These are phyloP conservation scores for Kodamaea sagamina DNA, from an alignment of 805 yeast species.

Conservation along the genomic window DNA sequence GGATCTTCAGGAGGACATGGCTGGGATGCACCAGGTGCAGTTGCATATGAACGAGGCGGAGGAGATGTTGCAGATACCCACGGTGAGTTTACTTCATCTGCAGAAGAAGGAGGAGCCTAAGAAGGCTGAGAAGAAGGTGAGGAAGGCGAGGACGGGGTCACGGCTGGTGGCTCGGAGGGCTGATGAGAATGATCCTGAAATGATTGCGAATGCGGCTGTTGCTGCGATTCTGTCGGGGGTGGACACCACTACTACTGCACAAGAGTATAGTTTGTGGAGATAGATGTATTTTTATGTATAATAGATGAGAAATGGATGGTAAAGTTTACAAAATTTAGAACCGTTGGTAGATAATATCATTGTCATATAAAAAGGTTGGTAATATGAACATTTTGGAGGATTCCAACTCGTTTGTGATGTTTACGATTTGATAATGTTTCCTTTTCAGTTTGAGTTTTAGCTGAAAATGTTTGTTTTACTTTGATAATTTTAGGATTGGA, in stretches of 20 bases:
- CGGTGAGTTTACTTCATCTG: not conserved
- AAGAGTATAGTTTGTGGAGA: conserved; percentile 41
- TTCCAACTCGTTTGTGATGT: too few relatives aligned
- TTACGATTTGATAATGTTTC: too few relatives aligned
- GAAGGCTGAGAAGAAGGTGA: conserved; percentile 6
- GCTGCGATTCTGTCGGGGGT: conserved; percentile 37
- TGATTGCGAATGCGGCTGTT: conserved; percentile 41
- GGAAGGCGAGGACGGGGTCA: not conserved
- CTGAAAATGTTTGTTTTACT: too few relatives aligned
- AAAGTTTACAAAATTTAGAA: too few relatives aligned
- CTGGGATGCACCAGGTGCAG: conserved; percentile 1
- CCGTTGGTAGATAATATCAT: too few relatives aligned
- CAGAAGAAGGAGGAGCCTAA: not conserved
- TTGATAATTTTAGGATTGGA: too few relatives aligned
- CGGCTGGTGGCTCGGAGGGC: not conserved
- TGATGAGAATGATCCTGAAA: conserved; percentile 25
- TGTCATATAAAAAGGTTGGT: too few relatives aligned
- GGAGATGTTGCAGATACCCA: not conserved
- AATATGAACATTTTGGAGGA: too few relatives aligned
- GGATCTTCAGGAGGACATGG: not conserved
- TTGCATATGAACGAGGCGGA: not conserved
- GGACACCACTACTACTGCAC: conserved; percentile 30
- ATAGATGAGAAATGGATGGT: too few relatives aligned
- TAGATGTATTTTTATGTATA: conserved; percentile 22
- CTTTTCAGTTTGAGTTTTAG: too few relatives aligned